A percentile compares a stretch with the other conserved stretches of the same genome.
Conservation (phyloP, 1,284 basidiomycete species). For the Trichosporon ovoides region DNA sequence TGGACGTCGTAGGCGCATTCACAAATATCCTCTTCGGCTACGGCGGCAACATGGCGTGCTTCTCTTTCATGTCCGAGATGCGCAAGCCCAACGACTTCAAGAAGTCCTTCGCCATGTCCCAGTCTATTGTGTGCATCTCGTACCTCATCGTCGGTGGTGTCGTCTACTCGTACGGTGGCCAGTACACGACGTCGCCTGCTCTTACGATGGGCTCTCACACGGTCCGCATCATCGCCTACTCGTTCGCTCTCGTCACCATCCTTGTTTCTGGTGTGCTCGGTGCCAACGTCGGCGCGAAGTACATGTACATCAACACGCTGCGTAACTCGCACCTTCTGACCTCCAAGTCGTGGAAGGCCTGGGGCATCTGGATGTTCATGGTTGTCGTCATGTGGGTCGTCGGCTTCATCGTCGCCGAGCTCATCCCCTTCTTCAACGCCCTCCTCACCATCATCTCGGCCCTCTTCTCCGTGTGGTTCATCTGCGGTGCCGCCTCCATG, state of each 20-base stretch:
- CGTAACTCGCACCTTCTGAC: conserved; percentile 35
- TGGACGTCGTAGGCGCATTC: conserved; percentile 35
- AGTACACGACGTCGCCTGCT: conserved; percentile 39
- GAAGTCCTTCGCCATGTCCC: conserved; percentile 40
- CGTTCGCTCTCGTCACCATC: conserved; percentile 39
- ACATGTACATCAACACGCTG: conserved; percentile 35
- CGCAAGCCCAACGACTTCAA: conserved; percentile 40
- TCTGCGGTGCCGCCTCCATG: conserved; percentile 37
- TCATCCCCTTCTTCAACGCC: conserved; percentile 46
- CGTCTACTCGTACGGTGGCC: conserved; percentile 40
- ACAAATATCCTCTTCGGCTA: conserved; percentile 42
- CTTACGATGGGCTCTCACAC: conserved; percentile 36
- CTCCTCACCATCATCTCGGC: conserved; percentile 42
- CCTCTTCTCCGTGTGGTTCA: conserved; percentile 42
- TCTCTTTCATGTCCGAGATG: conserved; percentile 44
- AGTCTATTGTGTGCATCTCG: conserved; percentile 26
- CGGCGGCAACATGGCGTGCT: conserved; percentile 41
- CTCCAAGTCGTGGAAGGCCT: conserved; percentile 29
- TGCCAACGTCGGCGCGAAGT: conserved; percentile 42
- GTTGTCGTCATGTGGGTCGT: conserved; percentile 37
- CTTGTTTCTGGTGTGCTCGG: conserved; percentile 42
- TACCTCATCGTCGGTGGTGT: conserved; percentile 37
- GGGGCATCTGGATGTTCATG: conserved; percentile 35
- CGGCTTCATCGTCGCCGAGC: conserved; percentile 39
- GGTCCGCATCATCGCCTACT: conserved; percentile 35